Evolutionary conservation across 331 rosid genomes (phyloP).

Genomic region (Malus hybrid): DNA sequence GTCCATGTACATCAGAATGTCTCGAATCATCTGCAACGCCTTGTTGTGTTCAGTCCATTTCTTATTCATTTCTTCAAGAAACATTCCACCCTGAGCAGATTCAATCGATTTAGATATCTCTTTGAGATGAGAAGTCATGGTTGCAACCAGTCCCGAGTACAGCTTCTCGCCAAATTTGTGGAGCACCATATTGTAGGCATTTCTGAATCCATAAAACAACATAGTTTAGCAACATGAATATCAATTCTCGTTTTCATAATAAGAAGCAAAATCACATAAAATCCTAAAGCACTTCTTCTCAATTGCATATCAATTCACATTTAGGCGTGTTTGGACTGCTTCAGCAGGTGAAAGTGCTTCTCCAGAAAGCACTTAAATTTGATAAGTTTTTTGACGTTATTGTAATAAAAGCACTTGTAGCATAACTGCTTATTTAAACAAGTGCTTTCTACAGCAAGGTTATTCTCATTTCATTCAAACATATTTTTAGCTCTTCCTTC

Average conservation of each 20-base stretch:
- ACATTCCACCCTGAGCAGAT: slow-evolving; percentile 63
- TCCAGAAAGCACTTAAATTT: too few relatives aligned
- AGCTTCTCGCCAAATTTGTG: slow-evolving; percentile 86
- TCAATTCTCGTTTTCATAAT: neutral
- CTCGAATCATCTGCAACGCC: slow-evolving; percentile 80
- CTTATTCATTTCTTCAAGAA: slow-evolving; percentile 75
- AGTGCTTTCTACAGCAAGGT: too few relatives aligned
- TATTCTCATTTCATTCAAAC: neutral
- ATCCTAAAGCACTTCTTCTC: neutral
- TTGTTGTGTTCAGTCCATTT: slow-evolving; percentile 80
- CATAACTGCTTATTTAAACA: too few relatives aligned
- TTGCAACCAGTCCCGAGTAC: slow-evolving; percentile 56
- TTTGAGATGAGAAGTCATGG: slow-evolving; percentile 67
- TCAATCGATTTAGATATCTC: slow-evolving; percentile 66
- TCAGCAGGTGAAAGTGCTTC: too few relatives aligned
- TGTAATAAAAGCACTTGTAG: too few relatives aligned
- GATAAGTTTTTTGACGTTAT: too few relatives aligned
- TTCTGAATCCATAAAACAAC: slow-evolving; percentile 37
- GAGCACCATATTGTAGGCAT: slow-evolving; percentile 91
- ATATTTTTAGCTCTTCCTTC: neutral
- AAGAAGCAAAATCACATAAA: too few relatives aligned
- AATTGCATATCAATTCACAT: too few relatives aligned
- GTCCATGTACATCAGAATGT: slow-evolving; percentile 92
- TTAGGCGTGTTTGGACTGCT: too few relatives aligned
- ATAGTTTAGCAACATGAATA: neutral